Evolutionary conservation across 2,329 filamentous ascomycete species (phyloP).

Genomic region (Aspergillus sp.): DNA sequence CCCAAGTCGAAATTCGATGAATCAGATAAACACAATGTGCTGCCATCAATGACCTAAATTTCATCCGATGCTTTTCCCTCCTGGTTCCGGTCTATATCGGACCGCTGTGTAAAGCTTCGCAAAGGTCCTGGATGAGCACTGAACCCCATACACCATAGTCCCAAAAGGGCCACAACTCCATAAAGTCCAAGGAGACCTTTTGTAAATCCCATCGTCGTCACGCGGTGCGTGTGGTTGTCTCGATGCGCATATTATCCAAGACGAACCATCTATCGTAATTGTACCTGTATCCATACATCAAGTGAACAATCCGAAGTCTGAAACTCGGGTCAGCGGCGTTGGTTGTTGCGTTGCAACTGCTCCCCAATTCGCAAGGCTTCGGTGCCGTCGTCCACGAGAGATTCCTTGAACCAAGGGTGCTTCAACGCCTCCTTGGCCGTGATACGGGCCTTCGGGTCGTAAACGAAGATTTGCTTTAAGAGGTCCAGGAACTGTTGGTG

Average conservation of each 20-base stretch:
- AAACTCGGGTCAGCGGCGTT: slow-evolving; percentile 17
- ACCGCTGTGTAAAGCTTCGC: neutral
- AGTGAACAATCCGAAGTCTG: neutral
- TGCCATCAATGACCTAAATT: neutral
- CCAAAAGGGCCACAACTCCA: neutral
- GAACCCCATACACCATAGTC: slow-evolving; percentile 1
- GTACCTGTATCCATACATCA: slow-evolving; percentile 19
- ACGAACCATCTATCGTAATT: slow-evolving; percentile 17
- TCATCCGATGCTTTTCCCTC: neutral
- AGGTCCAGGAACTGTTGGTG: slow-evolving; percentile 64
- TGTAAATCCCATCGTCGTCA: slow-evolving; percentile 9
- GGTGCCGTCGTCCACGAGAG: slow-evolving; percentile 64
- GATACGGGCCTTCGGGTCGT: slow-evolving; percentile 65
- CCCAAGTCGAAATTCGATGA: slow-evolving; percentile 1
- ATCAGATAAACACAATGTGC: neutral
- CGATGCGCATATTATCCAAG: slow-evolving; percentile 21
- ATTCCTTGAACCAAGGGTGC: slow-evolving; percentile 66
- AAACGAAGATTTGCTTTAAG: slow-evolving; percentile 63
- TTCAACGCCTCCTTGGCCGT: slow-evolving; percentile 64
- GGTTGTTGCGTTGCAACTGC: slow-evolving; percentile 35
- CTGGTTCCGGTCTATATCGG: neutral
- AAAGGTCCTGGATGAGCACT: neutral
- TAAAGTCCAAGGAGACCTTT: slow-evolving; percentile 1
- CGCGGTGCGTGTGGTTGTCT: neutral
- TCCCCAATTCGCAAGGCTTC: slow-evolving; percentile 61